Conservation (phyloP, 768 basidiomycete species). For the Collybia sp. region DNA sequence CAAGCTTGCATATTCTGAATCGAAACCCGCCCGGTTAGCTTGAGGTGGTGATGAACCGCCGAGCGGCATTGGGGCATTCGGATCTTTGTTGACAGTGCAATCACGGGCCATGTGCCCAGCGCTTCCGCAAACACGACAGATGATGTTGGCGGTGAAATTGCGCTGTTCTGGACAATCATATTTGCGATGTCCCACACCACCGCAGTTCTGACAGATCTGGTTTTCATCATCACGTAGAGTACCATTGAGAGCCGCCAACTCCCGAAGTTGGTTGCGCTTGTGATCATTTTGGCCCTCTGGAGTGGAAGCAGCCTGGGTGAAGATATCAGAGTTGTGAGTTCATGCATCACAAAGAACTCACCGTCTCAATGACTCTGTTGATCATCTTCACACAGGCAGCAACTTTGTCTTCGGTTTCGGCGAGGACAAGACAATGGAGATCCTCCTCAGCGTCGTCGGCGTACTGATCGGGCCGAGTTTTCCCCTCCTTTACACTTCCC, state of each 20-base stretch:
- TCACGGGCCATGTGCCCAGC: slow-evolving; percentile 99
- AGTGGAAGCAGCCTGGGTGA: slow-evolving; percentile 86
- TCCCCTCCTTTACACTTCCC: slow-evolving; percentile 98
- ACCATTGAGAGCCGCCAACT: slow-evolving; percentile 95
- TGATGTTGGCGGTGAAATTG: slow-evolving; percentile 99
- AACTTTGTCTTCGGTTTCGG: slow-evolving; percentile 90
- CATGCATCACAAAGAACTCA: slow-evolving; percentile 31
- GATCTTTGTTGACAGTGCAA: slow-evolving; percentile 91
- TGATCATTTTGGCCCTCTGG: slow-evolving; percentile 99
- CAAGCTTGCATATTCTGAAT: slow-evolving; percentile 94
- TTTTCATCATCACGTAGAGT: slow-evolving; percentile 99
- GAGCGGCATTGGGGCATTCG: slow-evolving; percentile 53
- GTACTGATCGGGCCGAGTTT: slow-evolving; percentile 89
- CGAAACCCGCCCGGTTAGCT: slow-evolving; percentile 74
- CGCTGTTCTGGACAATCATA: slow-evolving; percentile 98
- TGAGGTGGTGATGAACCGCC: slow-evolving; percentile 44
- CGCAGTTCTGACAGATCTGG: slow-evolving; percentile 97
- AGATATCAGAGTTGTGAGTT: neutral
- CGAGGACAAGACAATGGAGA: slow-evolving; percentile 95
- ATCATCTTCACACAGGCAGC: slow-evolving; percentile 89
- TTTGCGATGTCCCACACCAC: slow-evolving; percentile 92
- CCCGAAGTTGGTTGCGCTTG: slow-evolving; percentile 97
- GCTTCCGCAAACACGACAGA: slow-evolving; percentile 97
- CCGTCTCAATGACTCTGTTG: slow-evolving; percentile 97
- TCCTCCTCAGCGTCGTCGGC: slow-evolving; percentile 99